Base-by-base conservation (phyloP, 179 eudicot species). In the Actinidia polygama region DNA sequence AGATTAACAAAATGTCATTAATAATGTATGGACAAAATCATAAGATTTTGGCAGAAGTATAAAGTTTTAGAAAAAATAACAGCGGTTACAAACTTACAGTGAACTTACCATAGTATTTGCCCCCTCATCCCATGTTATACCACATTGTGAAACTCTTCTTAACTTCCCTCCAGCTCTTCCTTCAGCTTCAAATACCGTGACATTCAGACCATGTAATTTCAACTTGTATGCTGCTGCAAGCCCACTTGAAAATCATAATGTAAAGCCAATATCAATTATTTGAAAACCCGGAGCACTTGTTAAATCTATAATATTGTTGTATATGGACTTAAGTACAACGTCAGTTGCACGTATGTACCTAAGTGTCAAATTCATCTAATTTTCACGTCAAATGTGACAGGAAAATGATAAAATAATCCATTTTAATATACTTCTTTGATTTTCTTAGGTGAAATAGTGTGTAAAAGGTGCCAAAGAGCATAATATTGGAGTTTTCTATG, bases 51-150 rank as follows among this genome's bases (percentile, higher is more conserved):
- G 57, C 51, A 62, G 7, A 26, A 18, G 47, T 40, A 69, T 15
- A 72, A 10, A 16, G 47, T 44, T 12, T 40, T 16, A 70, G 64
- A 80, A 14, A 55, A 69, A 55, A 36, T 4, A 30, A 30, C 36
- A 10, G 62, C 5, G 30, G 30, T 73, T 30, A 24, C 73, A 69
- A 69, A 40, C 36, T 40, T 69, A 67, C 66, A 69, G 3, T 70
- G 67, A 85, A 58, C 79, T 78, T 85, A 93, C 99, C 99, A 96
- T 96, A 58, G 99, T 96, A 83, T 96, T 96, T 36, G 99, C 99
- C n/a, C 99, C 99, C 84, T 93, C 99, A 67, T 94, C 99, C 99
- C 99, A 96, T 85, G 92, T 85, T 62, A 93, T 79, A 86, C 98
- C 96, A 87, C 90, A 87, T 75, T 87, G 92, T n/a, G 85, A 87